phyloP scores from a whole-genome alignment of 208 protist species.

The Wallacemonas sp. region DNA sequence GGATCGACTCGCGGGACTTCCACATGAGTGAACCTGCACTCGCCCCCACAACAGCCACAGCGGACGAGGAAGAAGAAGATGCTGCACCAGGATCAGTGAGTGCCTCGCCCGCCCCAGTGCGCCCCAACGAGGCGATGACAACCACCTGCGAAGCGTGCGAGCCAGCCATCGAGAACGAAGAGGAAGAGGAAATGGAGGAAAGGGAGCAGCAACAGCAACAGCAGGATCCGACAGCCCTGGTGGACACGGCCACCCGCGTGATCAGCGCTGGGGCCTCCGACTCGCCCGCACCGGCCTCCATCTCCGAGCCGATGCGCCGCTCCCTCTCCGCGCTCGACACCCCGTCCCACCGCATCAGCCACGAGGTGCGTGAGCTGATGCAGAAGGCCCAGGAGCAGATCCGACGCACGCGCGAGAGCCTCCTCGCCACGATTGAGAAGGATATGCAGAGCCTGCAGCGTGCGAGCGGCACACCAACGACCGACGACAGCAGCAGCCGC shows the following conservation, averaged over 20 bases:
- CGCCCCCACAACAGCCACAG: background rate
- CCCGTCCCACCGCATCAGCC: conserved; percentile 49
- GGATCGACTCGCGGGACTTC: conserved; percentile 14
- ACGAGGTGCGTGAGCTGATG: conserved; percentile 67
- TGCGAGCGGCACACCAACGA: background rate
- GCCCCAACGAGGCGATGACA: no score
- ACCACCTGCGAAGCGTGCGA: no score
- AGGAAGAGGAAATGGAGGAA: no score
- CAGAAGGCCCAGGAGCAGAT: conserved; percentile 65
- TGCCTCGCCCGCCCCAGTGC: no score
- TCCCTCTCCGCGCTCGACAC: conserved; percentile 20
- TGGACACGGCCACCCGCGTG: no score
- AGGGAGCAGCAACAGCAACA: no score
- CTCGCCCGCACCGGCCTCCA: background rate
- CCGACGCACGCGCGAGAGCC: conserved; percentile 62
- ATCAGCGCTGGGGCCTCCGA: no score
- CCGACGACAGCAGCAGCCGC: no score
- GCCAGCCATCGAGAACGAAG: no score
- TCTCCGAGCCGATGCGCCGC: background rate
- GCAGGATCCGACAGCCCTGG: no score
- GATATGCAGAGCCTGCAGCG: conserved; percentile 20
- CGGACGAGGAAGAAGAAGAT: no score
- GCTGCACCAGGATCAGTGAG: no score
- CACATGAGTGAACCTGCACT: background rate
- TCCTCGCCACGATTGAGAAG: conserved; percentile 46